Conservation (phyloP, 331 rosid species). For the Acacia pycnantha region DNA sequence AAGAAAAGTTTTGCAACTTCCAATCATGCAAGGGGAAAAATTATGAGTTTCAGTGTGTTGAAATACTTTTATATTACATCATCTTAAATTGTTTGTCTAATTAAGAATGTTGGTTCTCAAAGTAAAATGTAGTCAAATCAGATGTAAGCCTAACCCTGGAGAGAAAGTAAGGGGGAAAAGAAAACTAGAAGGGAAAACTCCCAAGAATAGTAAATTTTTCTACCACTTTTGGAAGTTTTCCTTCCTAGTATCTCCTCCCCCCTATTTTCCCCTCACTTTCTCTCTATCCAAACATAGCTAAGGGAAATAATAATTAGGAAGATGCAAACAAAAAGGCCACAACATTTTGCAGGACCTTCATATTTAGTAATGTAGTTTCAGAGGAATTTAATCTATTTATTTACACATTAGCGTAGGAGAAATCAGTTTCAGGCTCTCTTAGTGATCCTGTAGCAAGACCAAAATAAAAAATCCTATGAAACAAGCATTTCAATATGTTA, state of each 20-base stretch:
- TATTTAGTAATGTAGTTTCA: background rate
- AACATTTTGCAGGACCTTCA: conserved; percentile 14
- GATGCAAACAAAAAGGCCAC: background rate
- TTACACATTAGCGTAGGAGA: background rate
- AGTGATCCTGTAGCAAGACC: background rate
- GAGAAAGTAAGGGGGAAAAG: too few species aligned
- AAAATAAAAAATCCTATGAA: conserved; percentile 3
- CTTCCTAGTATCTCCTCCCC: too few species aligned
- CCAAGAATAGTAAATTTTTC: too few species aligned
- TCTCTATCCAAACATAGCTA: background rate
- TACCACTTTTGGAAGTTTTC: too few species aligned
- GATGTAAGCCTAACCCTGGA: background rate
- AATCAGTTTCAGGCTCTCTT: conserved; percentile 4
- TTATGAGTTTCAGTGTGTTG: background rate
- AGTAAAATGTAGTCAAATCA: background rate
- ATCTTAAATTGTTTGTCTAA: conserved; percentile 15
- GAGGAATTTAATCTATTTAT: conserved; percentile 8
- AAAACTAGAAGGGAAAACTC: too few species aligned
- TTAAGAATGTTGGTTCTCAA: background rate
- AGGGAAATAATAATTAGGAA: background rate
- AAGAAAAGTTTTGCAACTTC: background rate
- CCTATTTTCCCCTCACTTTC: too few species aligned
- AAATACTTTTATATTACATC: background rate
- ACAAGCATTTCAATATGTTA: background rate
- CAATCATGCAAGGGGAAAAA: background rate